These are phyloP conservation scores for Mucor lusitanicus DNA, from an alignment of 371 early-diverging fungal genomes.

Conservation along the genomic window DNA sequence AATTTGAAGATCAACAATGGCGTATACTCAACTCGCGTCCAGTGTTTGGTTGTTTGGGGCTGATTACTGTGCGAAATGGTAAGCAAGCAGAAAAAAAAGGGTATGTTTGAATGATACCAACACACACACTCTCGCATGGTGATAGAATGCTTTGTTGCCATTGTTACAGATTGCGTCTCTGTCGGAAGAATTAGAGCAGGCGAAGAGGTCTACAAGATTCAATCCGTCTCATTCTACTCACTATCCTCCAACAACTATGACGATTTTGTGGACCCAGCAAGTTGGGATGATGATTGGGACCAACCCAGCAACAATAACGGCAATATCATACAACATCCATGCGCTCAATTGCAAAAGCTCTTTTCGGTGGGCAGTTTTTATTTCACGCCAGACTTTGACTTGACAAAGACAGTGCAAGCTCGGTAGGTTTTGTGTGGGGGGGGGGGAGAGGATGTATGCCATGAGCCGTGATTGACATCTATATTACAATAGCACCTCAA, in stretches of 20 bases:
- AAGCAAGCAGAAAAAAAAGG: no score
- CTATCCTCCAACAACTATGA: slow-evolving; percentile 62
- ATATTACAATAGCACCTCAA: slow-evolving; percentile 35
- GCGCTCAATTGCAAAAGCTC: slow-evolving; percentile 63
- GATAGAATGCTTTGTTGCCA: slow-evolving; percentile 72
- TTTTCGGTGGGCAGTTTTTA: slow-evolving; percentile 75
- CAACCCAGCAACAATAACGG: slow-evolving; percentile 23
- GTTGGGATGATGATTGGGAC: slow-evolving; percentile 33
- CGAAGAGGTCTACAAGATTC: slow-evolving; percentile 62
- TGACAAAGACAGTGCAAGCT: slow-evolving; percentile 71
- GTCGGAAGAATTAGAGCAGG: slow-evolving; percentile 63
- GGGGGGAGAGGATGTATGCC: no score
- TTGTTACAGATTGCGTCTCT: slow-evolving; percentile 67
- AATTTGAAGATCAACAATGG: slow-evolving; percentile 53
- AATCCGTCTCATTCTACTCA: slow-evolving; percentile 65
- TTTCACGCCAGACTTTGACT: slow-evolving; percentile 75
- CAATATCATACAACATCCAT: slow-evolving; percentile 57
- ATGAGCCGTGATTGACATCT: no score
- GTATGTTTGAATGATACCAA: no score
- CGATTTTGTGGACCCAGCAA: slow-evolving; percentile 41
- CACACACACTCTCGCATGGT: no score
- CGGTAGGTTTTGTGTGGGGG: slow-evolving; percentile 34
- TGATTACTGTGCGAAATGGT: slow-evolving; percentile 69
- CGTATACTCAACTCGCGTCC: slow-evolving; percentile 56
- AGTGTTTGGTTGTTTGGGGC: slow-evolving; percentile 73